A percentile compares a stretch with the other conserved stretches of the same genome.
These are phyloP conservation scores for Lasiodiplodia theobromae DNA, from an alignment of 2,329 filamentous ascomycete genomes.

Conservation along the genomic window DNA sequence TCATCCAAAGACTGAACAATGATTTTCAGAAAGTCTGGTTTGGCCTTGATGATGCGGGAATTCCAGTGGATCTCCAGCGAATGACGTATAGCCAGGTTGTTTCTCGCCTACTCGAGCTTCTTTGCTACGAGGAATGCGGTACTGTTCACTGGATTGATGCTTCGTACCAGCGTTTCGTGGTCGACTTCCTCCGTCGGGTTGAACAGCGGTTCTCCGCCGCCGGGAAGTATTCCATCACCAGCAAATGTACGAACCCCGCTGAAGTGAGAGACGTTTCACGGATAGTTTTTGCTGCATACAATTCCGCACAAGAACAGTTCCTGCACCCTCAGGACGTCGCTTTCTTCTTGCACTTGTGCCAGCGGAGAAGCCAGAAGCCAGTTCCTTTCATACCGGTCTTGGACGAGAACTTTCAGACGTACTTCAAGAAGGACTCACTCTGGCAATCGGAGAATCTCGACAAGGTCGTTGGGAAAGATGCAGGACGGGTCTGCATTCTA, in stretches of 20 bases:
- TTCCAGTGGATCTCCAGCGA: slow-evolving; percentile 87
- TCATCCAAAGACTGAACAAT: slow-evolving; percentile 94
- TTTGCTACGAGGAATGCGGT: slow-evolving; percentile 85
- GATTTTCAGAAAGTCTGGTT: slow-evolving; percentile 99
- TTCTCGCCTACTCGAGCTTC: slow-evolving; percentile 84
- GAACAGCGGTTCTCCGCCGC: slow-evolving; percentile 31
- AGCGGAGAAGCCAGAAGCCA: slow-evolving; percentile 44
- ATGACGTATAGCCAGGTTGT: slow-evolving; percentile 95
- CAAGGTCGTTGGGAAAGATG: slow-evolving; percentile 45
- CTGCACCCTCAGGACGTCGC: slow-evolving; percentile 34
- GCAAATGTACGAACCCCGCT: not conserved
- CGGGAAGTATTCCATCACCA: not conserved
- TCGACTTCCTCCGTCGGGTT: slow-evolving; percentile 79
- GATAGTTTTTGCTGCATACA: not conserved
- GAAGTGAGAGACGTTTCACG: not conserved
- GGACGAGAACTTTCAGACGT: slow-evolving; percentile 48
- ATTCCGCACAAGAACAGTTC: slow-evolving; percentile 18
- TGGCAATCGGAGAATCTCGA: slow-evolving; percentile 51
- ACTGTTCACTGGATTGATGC: slow-evolving; percentile 84
- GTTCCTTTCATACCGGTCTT: slow-evolving; percentile 47
- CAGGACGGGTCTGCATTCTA: slow-evolving; percentile 44
- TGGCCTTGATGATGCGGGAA: slow-evolving; percentile 79
- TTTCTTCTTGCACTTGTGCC: slow-evolving; percentile 44
- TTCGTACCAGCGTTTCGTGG: slow-evolving; percentile 78
- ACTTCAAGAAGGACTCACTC: slow-evolving; percentile 52